Conservation (phyloP, 1,284 basidiomycete genomes). For the Pseudozyma flocculosa region DNA sequence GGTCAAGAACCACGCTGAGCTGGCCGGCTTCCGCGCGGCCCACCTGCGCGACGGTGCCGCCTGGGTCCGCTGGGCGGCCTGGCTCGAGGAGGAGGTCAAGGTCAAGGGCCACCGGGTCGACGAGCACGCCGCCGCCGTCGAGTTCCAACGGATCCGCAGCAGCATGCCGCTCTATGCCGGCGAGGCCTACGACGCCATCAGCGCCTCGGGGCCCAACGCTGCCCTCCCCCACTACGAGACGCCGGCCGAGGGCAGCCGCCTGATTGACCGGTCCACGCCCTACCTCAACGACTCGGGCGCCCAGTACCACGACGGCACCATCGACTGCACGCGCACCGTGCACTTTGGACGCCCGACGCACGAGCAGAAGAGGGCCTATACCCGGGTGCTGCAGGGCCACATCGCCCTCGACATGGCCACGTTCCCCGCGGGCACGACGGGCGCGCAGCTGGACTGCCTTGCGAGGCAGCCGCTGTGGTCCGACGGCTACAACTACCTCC, state of each 20-base stretch:
- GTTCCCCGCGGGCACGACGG: slow-evolving; percentile 52
- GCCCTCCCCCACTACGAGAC: slow-evolving; percentile 56
- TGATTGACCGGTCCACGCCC: slow-evolving; percentile 47
- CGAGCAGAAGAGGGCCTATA: slow-evolving; percentile 52
- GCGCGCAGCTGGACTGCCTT: slow-evolving; percentile 44
- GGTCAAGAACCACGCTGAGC: slow-evolving; percentile 49
- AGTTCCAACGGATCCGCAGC: slow-evolving; percentile 31
- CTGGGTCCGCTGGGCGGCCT: slow-evolving; percentile 55
- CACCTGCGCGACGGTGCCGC: slow-evolving; percentile 53
- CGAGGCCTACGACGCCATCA: slow-evolving; percentile 54
- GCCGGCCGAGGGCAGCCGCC: slow-evolving; percentile 29
- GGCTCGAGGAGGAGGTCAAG: slow-evolving; percentile 51
- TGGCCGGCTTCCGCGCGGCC: slow-evolving; percentile 42
- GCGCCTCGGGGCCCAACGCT: slow-evolving; percentile 48
- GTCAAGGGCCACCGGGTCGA: slow-evolving; percentile 22
- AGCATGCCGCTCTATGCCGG: slow-evolving; percentile 40
- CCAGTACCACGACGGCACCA: slow-evolving; percentile 54
- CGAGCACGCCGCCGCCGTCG: slow-evolving; percentile 46
- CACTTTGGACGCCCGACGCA: slow-evolving; percentile 50
- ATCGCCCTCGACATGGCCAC: slow-evolving; percentile 37
- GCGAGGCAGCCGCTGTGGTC: slow-evolving; percentile 47
- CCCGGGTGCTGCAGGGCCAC: slow-evolving; percentile 52
- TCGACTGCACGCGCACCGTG: slow-evolving; percentile 52
- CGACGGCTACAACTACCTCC: slow-evolving; percentile 47
- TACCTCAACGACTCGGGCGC: slow-evolving; percentile 53